Percentiles rank a stretch among this genome's conserved stretches.
Conservation (phyloP, 2,329 filamentous ascomycete species). For the Aspergillus pseudoglaucus region DNA sequence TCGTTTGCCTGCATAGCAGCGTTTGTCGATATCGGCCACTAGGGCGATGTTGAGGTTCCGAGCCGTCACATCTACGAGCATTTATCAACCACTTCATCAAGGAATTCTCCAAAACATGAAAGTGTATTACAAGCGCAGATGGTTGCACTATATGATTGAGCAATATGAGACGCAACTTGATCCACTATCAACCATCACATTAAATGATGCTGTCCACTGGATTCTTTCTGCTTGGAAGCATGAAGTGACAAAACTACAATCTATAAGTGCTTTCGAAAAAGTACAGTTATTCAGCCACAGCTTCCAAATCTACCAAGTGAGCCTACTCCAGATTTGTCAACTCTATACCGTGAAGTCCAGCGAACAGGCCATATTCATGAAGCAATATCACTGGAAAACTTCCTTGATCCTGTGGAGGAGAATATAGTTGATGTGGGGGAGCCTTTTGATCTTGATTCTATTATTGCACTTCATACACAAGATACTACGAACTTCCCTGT, state of each 20-base stretch:
- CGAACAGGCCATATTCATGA: too few relatives aligned
- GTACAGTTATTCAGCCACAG: background rate
- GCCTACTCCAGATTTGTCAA: background rate
- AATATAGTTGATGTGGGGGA: too few relatives aligned
- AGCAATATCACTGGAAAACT: too few relatives aligned
- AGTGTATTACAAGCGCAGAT: background rate
- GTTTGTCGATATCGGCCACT: too few relatives aligned
- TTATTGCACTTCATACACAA: background rate
- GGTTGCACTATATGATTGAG: background rate
- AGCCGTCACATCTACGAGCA: too few relatives aligned
- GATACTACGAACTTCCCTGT: background rate
- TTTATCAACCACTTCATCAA: too few relatives aligned
- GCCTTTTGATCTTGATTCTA: too few relatives aligned
- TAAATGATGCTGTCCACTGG: background rate
- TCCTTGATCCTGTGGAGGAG: too few relatives aligned
- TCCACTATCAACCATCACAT: background rate
- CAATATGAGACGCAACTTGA: background rate
- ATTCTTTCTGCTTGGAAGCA: background rate
- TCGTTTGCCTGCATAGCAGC: too few relatives aligned
- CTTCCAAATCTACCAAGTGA: background rate
- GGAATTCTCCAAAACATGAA: too few relatives aligned
- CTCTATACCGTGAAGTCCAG: too few relatives aligned
- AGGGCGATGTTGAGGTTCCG: too few relatives aligned
- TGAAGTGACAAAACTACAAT: background rate
- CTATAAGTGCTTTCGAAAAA: background rate